Evolutionary conservation across 176 grass and related monocot species (phyloP), one percentile per base, ranked within the genome.

Genomic region (Phyllostachys edulis): DNA sequence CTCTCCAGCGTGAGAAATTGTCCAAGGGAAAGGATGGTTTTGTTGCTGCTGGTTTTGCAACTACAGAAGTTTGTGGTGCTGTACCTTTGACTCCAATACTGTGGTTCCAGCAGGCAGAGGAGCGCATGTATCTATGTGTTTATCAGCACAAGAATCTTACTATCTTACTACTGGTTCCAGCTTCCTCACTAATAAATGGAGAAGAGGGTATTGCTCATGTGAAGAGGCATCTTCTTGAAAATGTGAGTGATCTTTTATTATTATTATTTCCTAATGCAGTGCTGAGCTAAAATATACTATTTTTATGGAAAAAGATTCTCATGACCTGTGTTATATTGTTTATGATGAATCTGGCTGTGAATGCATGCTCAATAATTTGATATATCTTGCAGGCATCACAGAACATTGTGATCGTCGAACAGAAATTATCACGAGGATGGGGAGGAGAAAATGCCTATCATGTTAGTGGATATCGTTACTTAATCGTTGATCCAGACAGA

Each of bases 361-460:
- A 92, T 84, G 40, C 20, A 55, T 94, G 67, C 29, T 17, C 18
- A 69, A 49, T 60, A 74, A 74, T 75, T 90, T 84, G 40, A 68
- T 83, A 57, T 61, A 66, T 83, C 40, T 80, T 78, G 71, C 81
- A 99, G 97, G 91, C 94, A 87, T 90, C 88, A 75, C 79, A 94
- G 64, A 94, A 93, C 82, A 88, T 99, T 90, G 62, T 87, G 39
- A 57, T 62, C 71, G 73, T 99, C 18, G 97, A 99, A 78, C 91
- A 92, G 79, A 99, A 94, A 94, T 49, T 99, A 87, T 66, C 93
- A 37, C 85, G 88, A 81, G 93, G 97, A 56, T 99, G 91, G 93
- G 97, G 91, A 73, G 97, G 97, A 80, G 97, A 96, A 83, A 99
- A 96, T 91, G 93, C 97, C 34, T 96, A 96, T 75, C 93, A 99